Evolutionary conservation across 352 stramenopile genomes (phyloP).

Genomic region (Phytophthora brassicae): DNA sequence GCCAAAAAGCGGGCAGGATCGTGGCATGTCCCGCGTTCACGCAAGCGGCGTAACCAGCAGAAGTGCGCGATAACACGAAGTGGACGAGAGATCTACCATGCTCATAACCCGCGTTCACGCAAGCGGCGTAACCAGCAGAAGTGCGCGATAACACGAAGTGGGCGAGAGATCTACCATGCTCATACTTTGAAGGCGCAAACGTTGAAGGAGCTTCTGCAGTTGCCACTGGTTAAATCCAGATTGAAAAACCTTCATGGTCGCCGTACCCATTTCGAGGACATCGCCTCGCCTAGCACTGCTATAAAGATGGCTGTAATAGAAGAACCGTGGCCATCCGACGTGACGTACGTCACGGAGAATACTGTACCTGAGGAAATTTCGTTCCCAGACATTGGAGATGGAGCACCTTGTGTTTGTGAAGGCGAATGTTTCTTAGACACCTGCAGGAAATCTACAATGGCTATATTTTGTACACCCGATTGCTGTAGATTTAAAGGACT

Average conservation of each 20-base stretch:
- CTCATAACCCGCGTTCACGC: too few relatives aligned
- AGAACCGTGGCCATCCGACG: too few relatives aligned
- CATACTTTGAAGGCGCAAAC: neutral
- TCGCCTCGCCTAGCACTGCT: too few relatives aligned
- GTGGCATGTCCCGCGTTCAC: neutral
- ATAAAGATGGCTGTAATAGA: too few relatives aligned
- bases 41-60: neutral
- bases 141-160: too few relatives aligned
- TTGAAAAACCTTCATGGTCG: too few relatives aligned
- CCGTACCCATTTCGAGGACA: too few relatives aligned
- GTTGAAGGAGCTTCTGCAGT: neutral
- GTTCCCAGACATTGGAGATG: neutral
- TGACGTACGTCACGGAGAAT: neutral
- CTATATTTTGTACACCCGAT: neutral
- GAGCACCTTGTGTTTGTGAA: neutral
- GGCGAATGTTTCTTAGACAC: slow-evolving; percentile 2
- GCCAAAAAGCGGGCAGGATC: neutral
- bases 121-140: too few relatives aligned
- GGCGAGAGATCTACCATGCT: too few relatives aligned
- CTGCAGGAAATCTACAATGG: neutral
- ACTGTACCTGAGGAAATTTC: neutral
- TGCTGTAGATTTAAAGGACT: neutral
- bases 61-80: neutral
- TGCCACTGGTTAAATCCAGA: too few relatives aligned
- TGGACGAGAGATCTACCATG: neutral